Conservation (phyloP, 2,329 filamentous ascomycete species). For the Botrytis hyacinthi region DNA sequence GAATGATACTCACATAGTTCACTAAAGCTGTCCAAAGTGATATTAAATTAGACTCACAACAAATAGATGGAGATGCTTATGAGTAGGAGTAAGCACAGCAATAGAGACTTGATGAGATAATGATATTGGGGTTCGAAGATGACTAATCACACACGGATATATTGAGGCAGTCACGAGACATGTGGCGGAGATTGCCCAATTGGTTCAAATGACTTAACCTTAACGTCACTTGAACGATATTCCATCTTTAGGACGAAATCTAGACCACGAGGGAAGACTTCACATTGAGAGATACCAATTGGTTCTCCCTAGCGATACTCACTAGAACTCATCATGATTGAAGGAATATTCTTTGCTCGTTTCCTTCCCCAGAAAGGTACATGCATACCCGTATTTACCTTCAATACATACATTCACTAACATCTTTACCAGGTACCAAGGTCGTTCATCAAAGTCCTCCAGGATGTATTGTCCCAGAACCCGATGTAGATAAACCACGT, state of each 20-base stretch:
- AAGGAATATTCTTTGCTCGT: conserved; percentile 68
- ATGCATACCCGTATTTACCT: conserved; percentile 1
- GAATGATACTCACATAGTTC: neutral
- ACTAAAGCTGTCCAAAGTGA: neutral
- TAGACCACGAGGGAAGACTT: neutral
- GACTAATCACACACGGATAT: neutral
- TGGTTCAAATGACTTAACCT: neutral
- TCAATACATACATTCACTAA: neutral
- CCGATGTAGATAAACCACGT: conserved; percentile 51
- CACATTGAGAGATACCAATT: neutral
- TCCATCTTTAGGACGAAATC: neutral
- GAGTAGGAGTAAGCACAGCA: neutral
- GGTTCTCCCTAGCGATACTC: neutral
- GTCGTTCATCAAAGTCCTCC: conserved; percentile 62
- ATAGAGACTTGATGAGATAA: neutral
- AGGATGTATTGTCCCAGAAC: conserved; percentile 57
- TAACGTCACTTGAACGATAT: neutral
- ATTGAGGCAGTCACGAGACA: neutral
- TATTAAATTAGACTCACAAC: neutral
- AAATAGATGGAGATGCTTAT: neutral
- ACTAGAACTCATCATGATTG: conserved; percentile 53
- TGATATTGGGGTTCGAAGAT: neutral
- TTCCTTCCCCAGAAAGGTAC: conserved; percentile 66
- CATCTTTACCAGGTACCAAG: conserved; percentile 50
- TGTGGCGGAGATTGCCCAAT: conserved; percentile 1